phyloP scores from a whole-genome alignment of 495 filamentous ascomycete genomes.

The Penicillium malachiteum region DNA sequence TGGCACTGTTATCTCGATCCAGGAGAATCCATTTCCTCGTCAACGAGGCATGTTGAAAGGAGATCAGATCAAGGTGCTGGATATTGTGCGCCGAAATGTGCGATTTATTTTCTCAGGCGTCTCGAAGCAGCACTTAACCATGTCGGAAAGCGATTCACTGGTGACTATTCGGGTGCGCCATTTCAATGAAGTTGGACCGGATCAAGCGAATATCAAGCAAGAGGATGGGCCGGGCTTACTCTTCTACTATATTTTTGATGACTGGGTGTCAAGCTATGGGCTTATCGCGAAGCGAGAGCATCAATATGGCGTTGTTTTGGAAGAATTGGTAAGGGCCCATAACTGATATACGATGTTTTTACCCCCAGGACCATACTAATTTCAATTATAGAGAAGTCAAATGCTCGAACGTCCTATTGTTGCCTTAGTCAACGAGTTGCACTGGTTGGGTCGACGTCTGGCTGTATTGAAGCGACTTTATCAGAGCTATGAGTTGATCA shows the following conservation, averaged over 20 bases:
- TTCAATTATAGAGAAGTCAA: conserved; percentile 42
- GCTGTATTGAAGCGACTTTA: conserved; percentile 72
- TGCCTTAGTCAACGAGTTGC: conserved; percentile 66
- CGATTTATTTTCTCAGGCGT: conserved; percentile 70
- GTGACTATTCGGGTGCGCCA: conserved; percentile 54
- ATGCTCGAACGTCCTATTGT: conserved; percentile 62
- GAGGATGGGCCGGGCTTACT: conserved; percentile 71
- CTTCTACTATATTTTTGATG: conserved; percentile 87
- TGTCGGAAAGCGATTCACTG: conserved; percentile 44
- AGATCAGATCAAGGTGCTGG: conserved; percentile 43
- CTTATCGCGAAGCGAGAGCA: conserved; percentile 61
- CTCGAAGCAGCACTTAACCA: conserved; percentile 48
- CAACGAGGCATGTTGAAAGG: conserved; percentile 24
- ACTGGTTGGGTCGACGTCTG: conserved; percentile 66
- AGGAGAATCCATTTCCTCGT: conserved; percentile 64
- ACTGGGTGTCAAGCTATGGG: conserved; percentile 71
- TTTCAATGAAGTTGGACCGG: conserved; percentile 30
- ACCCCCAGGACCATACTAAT: not conserved
- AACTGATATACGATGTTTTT: not conserved
- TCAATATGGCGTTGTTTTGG: conserved; percentile 58
- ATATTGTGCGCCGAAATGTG: conserved; percentile 64
- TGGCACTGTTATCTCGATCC: conserved; percentile 77
- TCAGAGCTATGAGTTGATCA: conserved; percentile 74
- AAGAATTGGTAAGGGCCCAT: conserved; percentile 49
- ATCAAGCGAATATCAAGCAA: conserved; percentile 42